These are phyloP conservation scores for Cyberlindnera veronae DNA, from an alignment of 805 yeast species.

Conservation along the genomic window DNA sequence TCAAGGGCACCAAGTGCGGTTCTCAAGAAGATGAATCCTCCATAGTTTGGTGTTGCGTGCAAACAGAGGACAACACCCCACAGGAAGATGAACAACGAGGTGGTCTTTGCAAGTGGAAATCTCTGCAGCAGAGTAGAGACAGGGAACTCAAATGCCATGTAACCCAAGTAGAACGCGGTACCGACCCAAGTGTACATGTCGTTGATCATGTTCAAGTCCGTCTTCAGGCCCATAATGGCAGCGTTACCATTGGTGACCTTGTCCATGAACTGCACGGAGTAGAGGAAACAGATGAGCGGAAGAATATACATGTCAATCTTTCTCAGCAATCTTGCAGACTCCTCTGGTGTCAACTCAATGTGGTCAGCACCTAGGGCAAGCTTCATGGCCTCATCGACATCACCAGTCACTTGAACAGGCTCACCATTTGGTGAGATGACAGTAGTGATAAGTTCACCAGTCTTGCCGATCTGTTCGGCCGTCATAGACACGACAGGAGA, in stretches of 20 bases:
- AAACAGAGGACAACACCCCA: constrained; percentile 59
- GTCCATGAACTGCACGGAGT: constrained; percentile 11
- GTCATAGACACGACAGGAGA: constrained; percentile 9
- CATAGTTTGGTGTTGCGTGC: constrained; percentile 37
- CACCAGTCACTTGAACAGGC: constrained; percentile 6
- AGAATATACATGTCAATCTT: constrained; percentile 9
- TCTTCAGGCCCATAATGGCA: constrained; percentile 47
- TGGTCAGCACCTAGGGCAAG: constrained; percentile 6
- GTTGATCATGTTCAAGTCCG: constrained; percentile 44
- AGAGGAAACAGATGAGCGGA: constrained; percentile 9
- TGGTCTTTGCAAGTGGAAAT: constrained; percentile 52
- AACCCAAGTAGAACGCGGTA: constrained; percentile 60
- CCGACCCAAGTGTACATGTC: constrained; percentile 52
- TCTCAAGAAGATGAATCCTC: constrained; percentile 44
- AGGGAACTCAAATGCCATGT: constrained; percentile 53
- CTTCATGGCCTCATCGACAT: constrained; percentile 14
- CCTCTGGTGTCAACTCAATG: constrained; percentile 6
- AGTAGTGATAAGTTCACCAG: constrained; percentile 9
- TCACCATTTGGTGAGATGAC: constrained; percentile 8
- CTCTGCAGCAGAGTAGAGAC: constrained; percentile 45
- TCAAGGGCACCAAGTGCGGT: constrained; percentile 50
- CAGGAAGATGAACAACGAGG: constrained; percentile 42
- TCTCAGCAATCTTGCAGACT: constrained; percentile 5
- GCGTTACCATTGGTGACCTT: constrained; percentile 32
- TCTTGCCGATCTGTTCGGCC: constrained; percentile 7